Base-by-base conservation (phyloP, 2,329 filamentous ascomycete genomes). In the Hypoxylon sp. region DNA sequence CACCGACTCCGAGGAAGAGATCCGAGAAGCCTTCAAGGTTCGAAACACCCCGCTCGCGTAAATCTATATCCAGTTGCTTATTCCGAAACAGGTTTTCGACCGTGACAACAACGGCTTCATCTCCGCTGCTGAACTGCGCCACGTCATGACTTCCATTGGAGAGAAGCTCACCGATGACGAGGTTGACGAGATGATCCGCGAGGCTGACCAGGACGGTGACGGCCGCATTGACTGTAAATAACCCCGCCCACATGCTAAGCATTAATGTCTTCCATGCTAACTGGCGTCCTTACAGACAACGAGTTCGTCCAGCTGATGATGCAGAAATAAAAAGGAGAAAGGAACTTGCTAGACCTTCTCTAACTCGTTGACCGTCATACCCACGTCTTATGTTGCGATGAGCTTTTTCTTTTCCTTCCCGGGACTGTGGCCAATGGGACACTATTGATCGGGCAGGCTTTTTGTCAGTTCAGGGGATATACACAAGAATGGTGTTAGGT, bases 301-400 rank as follows among this genome's bases (percentile, higher is more conserved):
- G 93, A 96, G 83, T 96, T 96, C 79, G 93, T 96, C 76, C 93
- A 96, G 85, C 90, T 96, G 80, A 96, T 96, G 93, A 95, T 96
- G 93, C 93, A 96, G 88, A 95, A 95, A 87, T 95, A 93, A 86
- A 81, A 70, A 11, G 51, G 55, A 46, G 54, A 52, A 57, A 60
- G 56, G 62, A 66, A 67, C 35, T 47, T 27, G 71, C 55, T 67
- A 56, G 70, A 42, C 65, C 58, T 62, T 69, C 68, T 65, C 70
- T 71, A 59, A 62, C 63, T 47, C 60, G 65, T 69, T 68, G 56
- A 69, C 68, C 66, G 55, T 68, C 75, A 76, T 75, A 75, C 72
- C 74, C 71, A 74, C 68, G 50, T 71, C 65, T 72, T 63, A 73
- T 69, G 63, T 72, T 67, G 68, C 71, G 71, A 73, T 68, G 65